These are phyloP conservation scores for Ammopiptanthus mongolicus DNA, from an alignment of 306 rosid genomes.

Conservation along the genomic window DNA sequence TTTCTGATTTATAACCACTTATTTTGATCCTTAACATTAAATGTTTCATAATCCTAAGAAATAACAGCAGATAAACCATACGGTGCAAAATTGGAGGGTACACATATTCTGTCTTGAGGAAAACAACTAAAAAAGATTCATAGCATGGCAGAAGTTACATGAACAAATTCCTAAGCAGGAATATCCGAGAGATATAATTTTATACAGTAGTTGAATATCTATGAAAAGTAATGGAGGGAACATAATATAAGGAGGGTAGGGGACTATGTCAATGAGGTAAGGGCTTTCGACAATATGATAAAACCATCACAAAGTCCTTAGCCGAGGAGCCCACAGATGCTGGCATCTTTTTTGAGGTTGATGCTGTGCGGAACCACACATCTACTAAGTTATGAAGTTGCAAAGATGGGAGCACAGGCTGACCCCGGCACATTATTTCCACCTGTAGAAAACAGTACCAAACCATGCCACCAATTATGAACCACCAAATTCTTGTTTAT, in stretches of 20 bases:
- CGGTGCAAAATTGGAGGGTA: slow-evolving; percentile 8
- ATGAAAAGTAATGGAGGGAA: background rate
- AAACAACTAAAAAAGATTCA: slow-evolving; percentile 11
- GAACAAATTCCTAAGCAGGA: slow-evolving; percentile 21
- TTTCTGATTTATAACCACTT: background rate
- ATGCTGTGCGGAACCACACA: slow-evolving; percentile 74
- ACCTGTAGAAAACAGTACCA: slow-evolving; percentile 46
- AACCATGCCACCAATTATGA: slow-evolving; percentile 2
- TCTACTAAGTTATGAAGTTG: slow-evolving; percentile 75
- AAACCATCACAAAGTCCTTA: slow-evolving; percentile 93
- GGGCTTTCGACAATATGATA: slow-evolving; percentile 69
- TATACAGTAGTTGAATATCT: background rate
- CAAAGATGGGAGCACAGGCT: slow-evolving; percentile 61
- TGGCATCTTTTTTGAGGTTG: slow-evolving; percentile 59
- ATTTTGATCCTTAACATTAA: background rate
- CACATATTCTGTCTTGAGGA: background rate
- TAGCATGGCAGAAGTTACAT: slow-evolving; percentile 1
- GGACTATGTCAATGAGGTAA: slow-evolving; percentile 27
- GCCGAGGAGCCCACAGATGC: slow-evolving; percentile 91
- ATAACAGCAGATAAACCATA: background rate
- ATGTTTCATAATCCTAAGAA: slow-evolving; percentile 7
- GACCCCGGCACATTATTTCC: slow-evolving; percentile 85
- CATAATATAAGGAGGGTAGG: background rate
- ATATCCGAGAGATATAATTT: background rate
- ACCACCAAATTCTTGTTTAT: background rate